Evolutionary conservation across 2,329 filamentous ascomycete genomes (phyloP), one percentile per base, ranked within the genome.

Genomic region (Exophiala sp.): DNA sequence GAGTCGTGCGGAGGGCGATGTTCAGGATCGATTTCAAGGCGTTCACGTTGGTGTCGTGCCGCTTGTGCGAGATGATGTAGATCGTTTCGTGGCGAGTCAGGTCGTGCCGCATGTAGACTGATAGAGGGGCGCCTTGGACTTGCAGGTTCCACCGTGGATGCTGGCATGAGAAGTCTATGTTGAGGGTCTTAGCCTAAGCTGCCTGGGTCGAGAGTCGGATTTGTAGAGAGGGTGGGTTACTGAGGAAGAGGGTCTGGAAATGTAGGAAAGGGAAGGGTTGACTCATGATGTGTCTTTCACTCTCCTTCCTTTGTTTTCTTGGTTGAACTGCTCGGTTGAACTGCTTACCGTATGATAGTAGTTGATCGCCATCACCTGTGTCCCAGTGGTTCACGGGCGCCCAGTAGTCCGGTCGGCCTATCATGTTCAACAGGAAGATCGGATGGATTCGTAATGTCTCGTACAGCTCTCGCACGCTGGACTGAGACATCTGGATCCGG

Each of bases 331-430:
- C n/a, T n/a, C n/a, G n/a, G 24, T 10, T 27, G 24, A 6, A 10
- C 24, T 10, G 5, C 29, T 9, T 32, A 32, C 29, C 29, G n/a
- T 10, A 32, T n/a, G 29, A 16, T 40, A n/a, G 38, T 22, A 40
- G 3, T 14, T 32, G 8, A n/a, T 32, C 29, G 29, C 38, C 18
- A 2, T 24, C 10, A 19, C 38, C 38, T 10, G 38, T 24, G 19
- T 40, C 38, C 23, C 41, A 30, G 16, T 19, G 18, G 13, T 43
- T 8, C 18, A 19, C 30, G 30, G 22, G n/a, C 23, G 23, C 23
- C 41, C 41, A 43, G n/a, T 43, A 30, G 19, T 43, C 41, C n/a
- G 41, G 41, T 32, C 41, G 23, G 13, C 41, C 41, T 13, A 43
- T 1, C 7, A 43, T 30, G 41, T 43, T 30, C 27, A 32, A n/a